These are phyloP conservation scores for Elongisporangium undulatum DNA, from an alignment of 352 stramenopile species.

Conservation along the genomic window DNA sequence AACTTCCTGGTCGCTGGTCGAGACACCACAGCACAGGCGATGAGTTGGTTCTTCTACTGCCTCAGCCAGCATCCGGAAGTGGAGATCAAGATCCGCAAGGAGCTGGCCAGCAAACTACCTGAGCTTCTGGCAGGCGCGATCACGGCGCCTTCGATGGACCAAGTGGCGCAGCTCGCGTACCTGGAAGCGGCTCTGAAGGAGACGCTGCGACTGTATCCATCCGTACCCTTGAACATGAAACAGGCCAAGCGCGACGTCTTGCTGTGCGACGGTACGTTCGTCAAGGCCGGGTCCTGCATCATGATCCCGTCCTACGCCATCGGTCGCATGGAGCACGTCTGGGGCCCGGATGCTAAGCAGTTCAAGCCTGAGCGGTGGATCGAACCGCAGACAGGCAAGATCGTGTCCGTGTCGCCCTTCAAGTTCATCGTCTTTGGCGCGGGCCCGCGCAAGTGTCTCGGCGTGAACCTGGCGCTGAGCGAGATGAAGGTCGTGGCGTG, in stretches of 20 bases:
- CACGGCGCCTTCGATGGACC: background rate
- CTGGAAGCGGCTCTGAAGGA: constrained; percentile 22
- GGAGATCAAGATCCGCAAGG: constrained; percentile 33
- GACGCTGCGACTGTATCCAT: constrained; percentile 33
- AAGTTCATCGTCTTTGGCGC: constrained; percentile 21
- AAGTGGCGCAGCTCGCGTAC: constrained; percentile 4
- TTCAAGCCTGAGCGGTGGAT: constrained; percentile 24
- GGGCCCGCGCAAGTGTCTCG: constrained; percentile 18
- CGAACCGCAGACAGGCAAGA: constrained; percentile 1
- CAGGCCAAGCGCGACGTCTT: constrained; percentile 14
- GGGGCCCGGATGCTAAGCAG: constrained; percentile 13
- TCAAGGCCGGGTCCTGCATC: constrained; percentile 12
- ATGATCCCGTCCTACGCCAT: constrained; percentile 22
- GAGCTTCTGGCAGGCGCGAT: constrained; percentile 10
- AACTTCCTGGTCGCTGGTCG: constrained; percentile 65
- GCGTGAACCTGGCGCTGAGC: constrained; percentile 24
- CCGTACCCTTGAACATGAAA: constrained; percentile 27
- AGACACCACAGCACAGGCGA: constrained; percentile 57
- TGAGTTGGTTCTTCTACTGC: constrained; percentile 74
- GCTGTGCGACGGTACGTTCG: constrained; percentile 25
- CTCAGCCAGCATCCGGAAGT: constrained; percentile 51
- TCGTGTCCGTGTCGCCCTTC: constrained; percentile 8
- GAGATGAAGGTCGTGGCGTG: constrained; percentile 34
- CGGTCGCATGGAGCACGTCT: constrained; percentile 16
- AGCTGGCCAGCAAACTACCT: constrained; percentile 33